Base-by-base conservation (phyloP, 331 rosid genomes). In the Malus hybrid region DNA sequence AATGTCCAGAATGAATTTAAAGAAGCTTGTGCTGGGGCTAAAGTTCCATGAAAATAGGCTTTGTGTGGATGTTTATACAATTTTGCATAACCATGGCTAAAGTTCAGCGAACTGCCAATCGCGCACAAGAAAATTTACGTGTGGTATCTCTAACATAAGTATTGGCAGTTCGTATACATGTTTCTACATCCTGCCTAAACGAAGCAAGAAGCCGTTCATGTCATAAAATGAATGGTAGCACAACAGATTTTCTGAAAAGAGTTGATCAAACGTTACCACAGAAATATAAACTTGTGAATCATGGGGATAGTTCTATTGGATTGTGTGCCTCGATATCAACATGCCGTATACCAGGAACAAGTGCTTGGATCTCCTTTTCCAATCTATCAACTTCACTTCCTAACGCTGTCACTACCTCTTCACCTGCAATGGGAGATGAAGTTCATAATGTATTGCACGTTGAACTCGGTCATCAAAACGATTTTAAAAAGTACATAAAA, bases 341-440 rank as follows among this genome's bases (percentile, higher is more conserved):
- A 75, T 95, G 99, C 50, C 91, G 86, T 65, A 90, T 88, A 39
- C 99, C 99, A 5, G 98, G 97, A 65, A 95, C 99, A 55, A 95
- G 97, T 75, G 84, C 76, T 79, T 90, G 97, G 75, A 95, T 95
- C 93, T 95, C 98, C 76, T 78, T 86, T 71, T 92, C 99, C 73
- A 95, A 79, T 67, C 99, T 92, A 87, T 95, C 98, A 22, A 95
- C 94, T 87, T 95, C 99, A 80, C 97, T 90, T 79, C 99, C 99
- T 84, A 95, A 82, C 54, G 98, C 99, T 34, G 93, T 89, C 55
- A 92, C 98, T 28, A 95, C 96, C 83, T 92, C 99, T 86, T 93
- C 97, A 78, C 99, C 99, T 95, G 93, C 78, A 73, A 55, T 70
- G 71, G 74, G 62, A 80, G 66, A 70, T 24, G 69, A 71, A 3